Conservation (phyloP, 2,329 filamentous ascomycete species). For the Microdochium bolleyi region DNA sequence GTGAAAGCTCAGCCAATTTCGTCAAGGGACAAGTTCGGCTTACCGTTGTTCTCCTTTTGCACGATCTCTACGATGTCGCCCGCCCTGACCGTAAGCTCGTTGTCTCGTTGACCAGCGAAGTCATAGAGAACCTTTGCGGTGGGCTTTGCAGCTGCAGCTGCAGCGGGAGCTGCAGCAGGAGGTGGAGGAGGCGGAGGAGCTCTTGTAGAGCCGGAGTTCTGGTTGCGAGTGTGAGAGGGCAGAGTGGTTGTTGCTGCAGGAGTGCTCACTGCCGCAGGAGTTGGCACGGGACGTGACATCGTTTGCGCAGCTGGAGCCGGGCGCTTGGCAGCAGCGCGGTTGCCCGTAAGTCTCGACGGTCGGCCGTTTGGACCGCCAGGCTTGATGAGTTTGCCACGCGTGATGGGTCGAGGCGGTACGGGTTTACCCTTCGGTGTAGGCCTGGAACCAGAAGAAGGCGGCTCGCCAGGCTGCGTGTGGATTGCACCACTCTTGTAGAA, state of each 20-base stretch:
- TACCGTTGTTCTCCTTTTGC: slow-evolving; percentile 95
- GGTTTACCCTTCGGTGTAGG: slow-evolving; percentile 85
- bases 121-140: slow-evolving; percentile 90
- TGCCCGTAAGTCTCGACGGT: slow-evolving; percentile 60
- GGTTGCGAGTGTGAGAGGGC: slow-evolving; percentile 46
- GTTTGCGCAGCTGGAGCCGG: slow-evolving; percentile 16
- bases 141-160: slow-evolving; percentile 57
- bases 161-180: slow-evolving; percentile 57
- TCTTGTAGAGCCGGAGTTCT: slow-evolving; percentile 41
- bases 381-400: slow-evolving; percentile 83
- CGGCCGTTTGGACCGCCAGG: slow-evolving; percentile 79
- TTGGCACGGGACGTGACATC: slow-evolving; percentile 23
- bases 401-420: slow-evolving; percentile 82
- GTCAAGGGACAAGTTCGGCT: slow-evolving; percentile 20
- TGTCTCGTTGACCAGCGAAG: slow-evolving; percentile 75
- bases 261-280: slow-evolving; percentile 22
- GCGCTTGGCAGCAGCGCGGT: slow-evolving; percentile 25
- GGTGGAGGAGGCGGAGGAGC: slow-evolving; percentile 58
- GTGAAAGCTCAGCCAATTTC: not conserved
- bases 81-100: slow-evolving; percentile 73
- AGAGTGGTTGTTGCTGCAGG: slow-evolving; percentile 25
- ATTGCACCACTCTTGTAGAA: slow-evolving; percentile 90
- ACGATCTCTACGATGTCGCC: slow-evolving; percentile 82
- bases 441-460: slow-evolving; percentile 71
- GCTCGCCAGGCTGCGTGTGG: slow-evolving; percentile 78